Base-by-base conservation (phyloP, 2,329 filamentous ascomycete genomes). In the Claviceps lovelessii region DNA sequence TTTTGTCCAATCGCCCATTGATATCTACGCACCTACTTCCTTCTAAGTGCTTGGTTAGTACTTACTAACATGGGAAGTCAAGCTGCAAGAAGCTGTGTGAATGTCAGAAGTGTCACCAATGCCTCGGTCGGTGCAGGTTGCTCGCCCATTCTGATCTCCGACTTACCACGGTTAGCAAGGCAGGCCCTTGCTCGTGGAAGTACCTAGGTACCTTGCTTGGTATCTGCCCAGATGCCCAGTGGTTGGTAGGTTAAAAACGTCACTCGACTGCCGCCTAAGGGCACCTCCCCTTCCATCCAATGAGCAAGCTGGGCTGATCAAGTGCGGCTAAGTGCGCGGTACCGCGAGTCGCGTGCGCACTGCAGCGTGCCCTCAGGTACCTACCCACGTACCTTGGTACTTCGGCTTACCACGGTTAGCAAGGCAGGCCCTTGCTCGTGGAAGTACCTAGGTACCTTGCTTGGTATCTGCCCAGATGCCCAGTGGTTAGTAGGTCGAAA, bases 341-440 rank as follows among this genome's bases (percentile, higher is more conserved):
- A 68, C 67, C 54, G 60, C 19, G n/a, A 2, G 17, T n/a, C 19
- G 37, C 51, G 50, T 19, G 57, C 50, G 35, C 35, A 39, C 19
- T 51, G 28, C 31, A 17, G 55, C 55, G 29, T 41, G 2, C n/a
- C 2, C 3, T 13, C 17, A 60, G 47, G 64, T 65, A 65, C 35
- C 13, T 23, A 2, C 28, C 35, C 4, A 37, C 11, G 2, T 41
- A 41, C 37, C n/a, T n/a, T n/a, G n/a, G n/a, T n/a, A n/a, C n/a
- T n/a, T 6, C 41, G 17, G 9, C n/a, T 23, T 23, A 3, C 23
- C 23, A 23, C 23, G 23, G 33, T 35, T 35, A 10, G 33, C 33
- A 35, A 35, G 33, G 23, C 23, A 23, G 23, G 23, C 23, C 2
- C 23, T 23, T 23, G 23, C 23, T 23, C 23, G 23, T 23, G 23